These are phyloP conservation scores for Penicillium occitanis DNA, from an alignment of 2,329 filamentous ascomycete genomes.

Conservation along the genomic window DNA sequence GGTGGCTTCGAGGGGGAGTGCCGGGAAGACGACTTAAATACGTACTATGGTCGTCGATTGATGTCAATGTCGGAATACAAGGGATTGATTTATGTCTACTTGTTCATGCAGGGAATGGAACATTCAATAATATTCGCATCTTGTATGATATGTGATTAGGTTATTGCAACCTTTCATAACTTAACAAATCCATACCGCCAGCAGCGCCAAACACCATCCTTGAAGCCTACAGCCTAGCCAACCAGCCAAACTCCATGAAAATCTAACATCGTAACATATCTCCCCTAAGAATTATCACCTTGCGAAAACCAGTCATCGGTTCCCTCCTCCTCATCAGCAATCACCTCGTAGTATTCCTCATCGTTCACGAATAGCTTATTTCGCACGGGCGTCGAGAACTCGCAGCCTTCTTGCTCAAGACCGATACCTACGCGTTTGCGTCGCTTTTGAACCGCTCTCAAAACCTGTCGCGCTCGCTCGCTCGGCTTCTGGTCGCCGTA, in stretches of 20 bases:
- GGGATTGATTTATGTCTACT: background rate
- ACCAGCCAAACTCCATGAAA: background rate
- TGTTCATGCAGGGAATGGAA: background rate
- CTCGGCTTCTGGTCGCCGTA: slow-evolving; percentile 45
- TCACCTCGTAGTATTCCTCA: slow-evolving; percentile 47
- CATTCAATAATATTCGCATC: background rate
- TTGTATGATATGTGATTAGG: background rate
- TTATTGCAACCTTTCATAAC: background rate
- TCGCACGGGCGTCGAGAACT: slow-evolving; percentile 54
- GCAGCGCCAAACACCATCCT: slow-evolving; percentile 8
- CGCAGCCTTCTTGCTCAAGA: slow-evolving; percentile 54
- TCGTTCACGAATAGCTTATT: slow-evolving; percentile 52
- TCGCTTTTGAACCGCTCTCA: slow-evolving; percentile 48
- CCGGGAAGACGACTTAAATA: slow-evolving; percentile 12
- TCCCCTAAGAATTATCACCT: background rate
- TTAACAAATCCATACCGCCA: background rate
- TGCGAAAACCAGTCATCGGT: slow-evolving; percentile 16
- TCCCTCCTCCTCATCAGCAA: slow-evolving; percentile 9
- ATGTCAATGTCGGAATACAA: background rate
- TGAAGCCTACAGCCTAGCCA: background rate
- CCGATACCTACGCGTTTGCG: slow-evolving; percentile 55
- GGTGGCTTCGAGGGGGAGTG: slow-evolving; percentile 14
- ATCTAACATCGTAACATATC: background rate
- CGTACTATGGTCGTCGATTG: background rate
- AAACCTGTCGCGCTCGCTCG: slow-evolving; percentile 48